Evolutionary conservation across 2,329 filamentous ascomycete species (phyloP), one percentile per base, ranked within the genome.

Genomic region (Trichophyton mentagrophytes): DNA sequence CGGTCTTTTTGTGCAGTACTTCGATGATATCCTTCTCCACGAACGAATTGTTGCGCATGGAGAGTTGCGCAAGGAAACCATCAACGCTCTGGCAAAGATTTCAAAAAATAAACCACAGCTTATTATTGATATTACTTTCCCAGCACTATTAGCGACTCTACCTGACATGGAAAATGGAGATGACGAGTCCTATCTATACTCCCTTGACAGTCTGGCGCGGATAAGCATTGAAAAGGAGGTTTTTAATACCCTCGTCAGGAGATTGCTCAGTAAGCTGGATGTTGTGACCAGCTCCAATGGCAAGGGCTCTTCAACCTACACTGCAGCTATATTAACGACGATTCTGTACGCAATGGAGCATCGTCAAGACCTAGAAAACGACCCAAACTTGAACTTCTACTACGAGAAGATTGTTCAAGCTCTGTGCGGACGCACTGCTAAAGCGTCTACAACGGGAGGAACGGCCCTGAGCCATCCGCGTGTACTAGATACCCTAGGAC

Each of bases 71-170:
- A 76, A 79, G 62, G 78, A 81, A 63, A 82, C 84, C 4, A 81
- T 86, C 62, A 72, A 76, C 38, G 79, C 80, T 25, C 75, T 88
- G 51, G 78, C 82, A 3, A 79, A 84, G 38, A 79, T 87, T 47
- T 85, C 85, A 5, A 80, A 80, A 62, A 78, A 83, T 62, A 85
- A 84, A 66, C 82, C 84, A 17, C 78, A 80, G 55, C 72, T 85
- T 9, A 82, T 87, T 30, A 80, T 85, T 66, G 80, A 85, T 55
- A 83, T 84, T 61, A 83, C 84, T 0, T 83, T 87, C 66, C 85
- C 85, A 27, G 81, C 82, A 3, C 85, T 87, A 67, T 79, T 87
- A 70, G 83, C 84, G 2, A 80, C 81, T 44, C 71, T 88, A 2
- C 85, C 85, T 1, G 84, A 85, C 62, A 74, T 73, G 1, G 80